A percentile compares a stretch with the other conserved stretches of the same genome.
Conservation (phyloP, 129 eudicot genomes). For the Saussurea involucrata region DNA sequence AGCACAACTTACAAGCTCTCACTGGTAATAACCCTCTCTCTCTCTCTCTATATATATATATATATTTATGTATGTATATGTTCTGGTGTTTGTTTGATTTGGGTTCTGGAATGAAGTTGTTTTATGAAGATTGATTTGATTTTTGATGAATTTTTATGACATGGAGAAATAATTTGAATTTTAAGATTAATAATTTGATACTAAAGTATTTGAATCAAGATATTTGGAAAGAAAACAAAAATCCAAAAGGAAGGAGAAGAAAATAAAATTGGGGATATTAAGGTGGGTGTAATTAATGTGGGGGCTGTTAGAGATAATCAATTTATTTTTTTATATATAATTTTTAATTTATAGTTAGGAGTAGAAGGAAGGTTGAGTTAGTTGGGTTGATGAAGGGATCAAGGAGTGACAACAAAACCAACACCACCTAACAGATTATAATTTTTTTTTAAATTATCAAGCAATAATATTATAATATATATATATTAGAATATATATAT, state of each 20-base stretch:
- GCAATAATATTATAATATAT: not conserved
- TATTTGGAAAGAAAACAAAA: conserved; percentile 22
- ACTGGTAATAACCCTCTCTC: conserved; percentile 47
- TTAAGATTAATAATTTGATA: not conserved
- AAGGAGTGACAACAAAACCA: conserved; percentile 35
- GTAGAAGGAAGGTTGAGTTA: conserved; percentile 44
- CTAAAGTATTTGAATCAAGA: not conserved
- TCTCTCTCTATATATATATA: not conserved
- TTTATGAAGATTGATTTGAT: not conserved
- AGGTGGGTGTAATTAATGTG: conserved; percentile 61
- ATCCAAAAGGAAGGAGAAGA: conserved; percentile 9
- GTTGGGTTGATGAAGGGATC: conserved; percentile 44
- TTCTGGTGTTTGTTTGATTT: conserved; percentile 3
- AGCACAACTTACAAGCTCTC: conserved; percentile 73
- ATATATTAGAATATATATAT: not conserved
- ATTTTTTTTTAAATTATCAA: conserved; percentile 16
- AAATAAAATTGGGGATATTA: conserved; percentile 24
- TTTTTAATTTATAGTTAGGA: conserved; percentile 42
- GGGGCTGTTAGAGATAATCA: conserved; percentile 34
- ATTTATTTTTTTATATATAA: not conserved
- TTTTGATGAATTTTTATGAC: not conserved
- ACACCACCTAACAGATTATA: conserved; percentile 34
- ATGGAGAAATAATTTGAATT: not conserved
- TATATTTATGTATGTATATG: not conserved
- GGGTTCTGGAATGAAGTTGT: conserved; percentile 7